Percentiles rank a stretch among this genome's conserved stretches.
Conservation (phyloP, 306 rosid species). For the Dalbergia oliveri region DNA sequence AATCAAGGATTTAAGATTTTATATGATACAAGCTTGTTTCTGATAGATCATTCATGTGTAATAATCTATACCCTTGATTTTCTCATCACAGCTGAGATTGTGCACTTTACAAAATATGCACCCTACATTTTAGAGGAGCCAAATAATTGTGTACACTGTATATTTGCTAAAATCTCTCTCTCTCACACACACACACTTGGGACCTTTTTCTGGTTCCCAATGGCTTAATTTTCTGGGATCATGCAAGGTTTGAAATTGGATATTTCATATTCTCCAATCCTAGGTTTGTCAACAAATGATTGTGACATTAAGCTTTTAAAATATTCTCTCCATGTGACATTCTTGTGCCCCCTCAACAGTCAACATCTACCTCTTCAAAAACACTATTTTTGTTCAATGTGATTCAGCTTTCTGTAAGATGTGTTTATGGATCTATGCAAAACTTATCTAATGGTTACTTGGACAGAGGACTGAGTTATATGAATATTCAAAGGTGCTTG, state of each 20-base stretch:
- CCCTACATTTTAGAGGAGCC: too few relatives aligned
- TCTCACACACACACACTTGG: too few relatives aligned
- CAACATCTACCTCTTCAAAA: not conserved
- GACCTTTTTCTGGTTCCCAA: not conserved
- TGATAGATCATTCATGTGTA: too few relatives aligned
- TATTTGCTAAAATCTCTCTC: constrained; percentile 17
- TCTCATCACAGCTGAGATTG: too few relatives aligned
- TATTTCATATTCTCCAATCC: constrained; percentile 6
- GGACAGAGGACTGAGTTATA: constrained; percentile 94
- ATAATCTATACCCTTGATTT: too few relatives aligned
- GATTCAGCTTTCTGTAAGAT: constrained; percentile 12
- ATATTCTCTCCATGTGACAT: constrained; percentile 3
- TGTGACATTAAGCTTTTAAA: constrained; percentile 16
- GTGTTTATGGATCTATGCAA: constrained; percentile 9
- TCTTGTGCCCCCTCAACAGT: constrained; percentile 20
- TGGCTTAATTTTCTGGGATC: not conserved
- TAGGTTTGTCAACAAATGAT: constrained; percentile 26
- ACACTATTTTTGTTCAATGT: not conserved
- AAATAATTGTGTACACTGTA: not conserved
- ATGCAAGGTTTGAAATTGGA: constrained; percentile 5
- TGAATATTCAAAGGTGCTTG: constrained; percentile 92
- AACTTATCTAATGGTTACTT: constrained; percentile 47
- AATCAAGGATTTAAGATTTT: too few relatives aligned
- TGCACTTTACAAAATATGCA: too few relatives aligned
- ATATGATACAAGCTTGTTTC: too few relatives aligned